phyloP scores from a whole-genome alignment of 1,139 yeast species.

The Magnusiomyces suaveolens region DNA sequence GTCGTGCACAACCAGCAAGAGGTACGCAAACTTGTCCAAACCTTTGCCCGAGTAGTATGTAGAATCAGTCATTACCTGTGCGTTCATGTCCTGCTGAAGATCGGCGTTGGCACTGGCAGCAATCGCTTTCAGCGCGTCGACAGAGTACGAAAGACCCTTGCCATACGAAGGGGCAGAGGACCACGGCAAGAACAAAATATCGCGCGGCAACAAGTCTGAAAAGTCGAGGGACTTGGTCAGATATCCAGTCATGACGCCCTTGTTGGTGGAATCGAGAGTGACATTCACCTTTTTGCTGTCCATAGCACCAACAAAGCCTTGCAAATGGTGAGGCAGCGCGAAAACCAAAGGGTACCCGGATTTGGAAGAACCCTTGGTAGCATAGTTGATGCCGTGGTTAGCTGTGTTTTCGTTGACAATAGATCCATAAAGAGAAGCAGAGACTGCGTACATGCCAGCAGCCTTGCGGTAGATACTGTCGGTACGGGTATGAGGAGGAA shows the following conservation, averaged over 20 bases:
- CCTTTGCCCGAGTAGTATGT: constrained; percentile 55
- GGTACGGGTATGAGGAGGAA: constrained; percentile 32
- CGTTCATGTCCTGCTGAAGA: constrained; percentile 46
- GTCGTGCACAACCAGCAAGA: constrained; percentile 49
- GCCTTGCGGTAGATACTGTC: constrained; percentile 38
- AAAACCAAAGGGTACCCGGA: constrained; percentile 48
- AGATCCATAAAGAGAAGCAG: constrained; percentile 35
- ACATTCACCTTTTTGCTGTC: constrained; percentile 58
- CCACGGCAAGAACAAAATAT: constrained; percentile 58
- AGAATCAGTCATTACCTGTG: constrained; percentile 41
- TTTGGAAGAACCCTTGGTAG: constrained; percentile 44
- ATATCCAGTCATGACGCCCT: constrained; percentile 58
- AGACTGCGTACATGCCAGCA: constrained; percentile 52
- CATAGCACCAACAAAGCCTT: constrained; percentile 44
- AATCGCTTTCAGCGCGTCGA: constrained; percentile 45
- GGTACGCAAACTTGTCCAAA: constrained; percentile 63
- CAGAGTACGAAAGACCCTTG: constrained; percentile 46
- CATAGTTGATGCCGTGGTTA: constrained; percentile 43
- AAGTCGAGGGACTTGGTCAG: constrained; percentile 43
- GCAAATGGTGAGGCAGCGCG: constrained; percentile 65
- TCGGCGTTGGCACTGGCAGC: constrained; percentile 53
- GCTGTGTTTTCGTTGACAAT: constrained; percentile 25
- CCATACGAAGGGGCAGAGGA: constrained; percentile 35
- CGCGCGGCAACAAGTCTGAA: constrained; percentile 42
- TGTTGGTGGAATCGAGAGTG: constrained; percentile 48